Evolutionary conservation across 768 basidiomycete genomes (phyloP), one percentile per base, ranked within the genome.

Genomic region (Hypsizygus marmoreus): DNA sequence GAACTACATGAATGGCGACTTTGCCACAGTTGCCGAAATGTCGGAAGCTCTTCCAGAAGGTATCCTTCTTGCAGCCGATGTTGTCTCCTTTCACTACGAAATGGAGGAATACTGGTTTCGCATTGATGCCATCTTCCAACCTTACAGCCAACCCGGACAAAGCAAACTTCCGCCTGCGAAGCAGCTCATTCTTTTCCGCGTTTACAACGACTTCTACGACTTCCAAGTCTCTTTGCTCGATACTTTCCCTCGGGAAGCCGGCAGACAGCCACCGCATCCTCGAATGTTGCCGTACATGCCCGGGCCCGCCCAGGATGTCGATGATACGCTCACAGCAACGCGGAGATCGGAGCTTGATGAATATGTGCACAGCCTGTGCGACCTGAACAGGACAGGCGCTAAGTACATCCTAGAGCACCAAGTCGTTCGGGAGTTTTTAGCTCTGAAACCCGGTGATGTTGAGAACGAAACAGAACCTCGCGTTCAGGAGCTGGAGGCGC

Each of bases 81-180:
- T 98, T 45, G 88, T 93, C 42, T 95, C 94, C n/a, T 98, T 95
- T 74, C 97, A 98, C 66, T 86, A 81, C 62, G 97, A 99, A 65
- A 88, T 87, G 76, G 85, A 93, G 6, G 89, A 95, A 58, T 99
- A 93, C 68, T 97, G 95, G 93, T 99, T 98, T 80, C 85, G 95
- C 23, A 77, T 98, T 34, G 82, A 97, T 60, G 94, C 89, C 45
- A 66, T 86, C 47, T 98, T 84, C 69, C 88, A 95, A 54, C 92
- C 95, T 0, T 92, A 88, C 57, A 77, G 77, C 49, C 73, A 74
- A 7, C 70, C 79, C 13, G 84, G 80, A 35, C 76, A 79, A 43
- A 68, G 65, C 22, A 58, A 65, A 12, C 76, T 86, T 22, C 86
- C 88, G 4, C 75, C 77, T 9, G 81, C 88, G 10, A 86, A 81